phyloP scores from a whole-genome alignment of 2,329 filamentous ascomycete genomes.

The Paraphoma sp. region DNA sequence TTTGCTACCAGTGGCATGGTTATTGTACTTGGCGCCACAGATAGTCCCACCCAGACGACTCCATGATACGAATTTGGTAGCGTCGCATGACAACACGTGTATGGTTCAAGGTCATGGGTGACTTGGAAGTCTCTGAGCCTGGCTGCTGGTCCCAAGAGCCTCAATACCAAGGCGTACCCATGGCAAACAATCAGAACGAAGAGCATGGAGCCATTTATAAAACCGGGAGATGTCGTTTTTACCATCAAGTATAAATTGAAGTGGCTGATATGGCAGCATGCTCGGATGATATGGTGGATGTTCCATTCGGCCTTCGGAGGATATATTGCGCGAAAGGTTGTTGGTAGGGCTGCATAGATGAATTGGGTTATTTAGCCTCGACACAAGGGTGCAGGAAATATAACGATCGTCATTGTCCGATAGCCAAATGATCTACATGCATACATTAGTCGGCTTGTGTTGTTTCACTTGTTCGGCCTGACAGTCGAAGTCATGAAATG shows the following conservation, averaged over 20 bases:
- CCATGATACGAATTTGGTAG: background rate
- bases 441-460: too few relatives aligned
- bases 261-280: slow-evolving; percentile 13
- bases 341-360: slow-evolving; percentile 20
- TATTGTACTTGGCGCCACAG: background rate
- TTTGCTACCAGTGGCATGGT: background rate
- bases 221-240: slow-evolving; percentile 6
- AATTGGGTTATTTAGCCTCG: slow-evolving; percentile 31
- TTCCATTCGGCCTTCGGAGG: background rate
- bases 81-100: too few relatives aligned
- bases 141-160: slow-evolving; percentile 4
- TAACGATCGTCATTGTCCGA: slow-evolving; percentile 8
- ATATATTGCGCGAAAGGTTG: slow-evolving; percentile 7
- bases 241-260: slow-evolving; percentile 11
- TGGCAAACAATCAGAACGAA: background rate
- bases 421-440: background rate
- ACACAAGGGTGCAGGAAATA: slow-evolving; percentile 22
- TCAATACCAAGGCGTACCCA: slow-evolving; percentile 1
- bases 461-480: too few relatives aligned
- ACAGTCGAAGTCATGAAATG: too few relatives aligned
- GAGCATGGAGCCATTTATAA: slow-evolving; percentile 2
- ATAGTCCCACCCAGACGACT: background rate
- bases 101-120: background rate
- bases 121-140: background rate
- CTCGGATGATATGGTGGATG: slow-evolving; percentile 17